Evolutionary conservation across 2,329 filamentous ascomycete genomes (phyloP).

Genomic region (Colletotrichum tanaceti): DNA sequence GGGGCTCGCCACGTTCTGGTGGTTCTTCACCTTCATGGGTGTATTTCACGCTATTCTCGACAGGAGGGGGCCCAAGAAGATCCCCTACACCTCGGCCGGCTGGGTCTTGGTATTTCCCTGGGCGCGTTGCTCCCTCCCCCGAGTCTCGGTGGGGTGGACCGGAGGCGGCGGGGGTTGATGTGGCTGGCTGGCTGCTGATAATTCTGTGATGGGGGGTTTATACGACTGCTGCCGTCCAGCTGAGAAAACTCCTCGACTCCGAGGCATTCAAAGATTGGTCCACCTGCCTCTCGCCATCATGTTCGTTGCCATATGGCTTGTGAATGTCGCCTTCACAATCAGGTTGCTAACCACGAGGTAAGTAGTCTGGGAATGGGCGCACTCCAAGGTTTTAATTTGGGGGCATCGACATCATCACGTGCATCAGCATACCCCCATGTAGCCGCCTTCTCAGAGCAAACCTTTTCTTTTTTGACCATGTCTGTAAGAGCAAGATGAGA

Average conservation of each 20-base stretch:
- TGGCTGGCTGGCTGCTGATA: background rate
- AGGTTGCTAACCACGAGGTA: slow-evolving; percentile 11
- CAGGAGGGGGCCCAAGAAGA: slow-evolving; percentile 40
- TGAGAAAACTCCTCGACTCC: slow-evolving; percentile 53
- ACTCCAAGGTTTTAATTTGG: background rate
- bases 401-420: background rate
- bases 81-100: slow-evolving; percentile 47
- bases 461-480: slow-evolving; percentile 27
- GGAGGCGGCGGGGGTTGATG: too few species aligned
- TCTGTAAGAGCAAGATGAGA: slow-evolving; percentile 16
- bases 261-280: slow-evolving; percentile 53
- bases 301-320: slow-evolving; percentile 49
- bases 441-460: background rate
- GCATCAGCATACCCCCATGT: too few species aligned
- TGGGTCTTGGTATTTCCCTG: slow-evolving; percentile 55
- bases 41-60: slow-evolving; percentile 43
- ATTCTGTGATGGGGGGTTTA: slow-evolving; percentile 50
- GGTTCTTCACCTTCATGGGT: slow-evolving; percentile 52
- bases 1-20: slow-evolving; percentile 56
- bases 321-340: slow-evolving; percentile 2
- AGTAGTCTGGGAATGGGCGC: too few species aligned
- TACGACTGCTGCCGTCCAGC: slow-evolving; percentile 51
- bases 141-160: too few species aligned
- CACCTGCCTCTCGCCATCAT: slow-evolving; percentile 50
- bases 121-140: slow-evolving; percentile 46